Evolutionary conservation across 257 asterid genomes (phyloP).

Genomic region (Solanum phureja): DNA sequence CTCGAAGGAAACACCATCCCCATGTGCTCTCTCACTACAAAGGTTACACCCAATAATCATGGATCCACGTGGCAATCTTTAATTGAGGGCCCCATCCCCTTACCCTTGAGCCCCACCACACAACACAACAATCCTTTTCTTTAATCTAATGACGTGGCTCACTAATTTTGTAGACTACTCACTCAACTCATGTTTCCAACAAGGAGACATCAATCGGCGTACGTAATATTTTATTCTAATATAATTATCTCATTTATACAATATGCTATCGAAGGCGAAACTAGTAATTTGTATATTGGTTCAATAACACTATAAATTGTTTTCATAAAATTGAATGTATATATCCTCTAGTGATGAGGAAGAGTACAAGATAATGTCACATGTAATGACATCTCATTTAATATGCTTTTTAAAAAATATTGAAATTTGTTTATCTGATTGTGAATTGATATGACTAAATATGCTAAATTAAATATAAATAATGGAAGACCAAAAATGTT

Average conservation of each 20-base stretch:
- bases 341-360: not conserved
- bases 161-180: not conserved
- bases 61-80: conserved; percentile 15
- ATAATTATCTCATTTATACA: too few species aligned
- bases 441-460: too few species aligned
- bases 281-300: too few species aligned
- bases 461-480: too few species aligned
- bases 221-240: too few species aligned
- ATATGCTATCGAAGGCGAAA: too few species aligned
- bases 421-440: too few species aligned
- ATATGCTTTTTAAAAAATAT: too few species aligned
- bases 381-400: not conserved
- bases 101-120: conserved; percentile 25
- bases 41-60: not conserved
- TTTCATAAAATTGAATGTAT: too few species aligned
- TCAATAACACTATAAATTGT: too few species aligned
- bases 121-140: conserved; percentile 1
- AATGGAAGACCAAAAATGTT: too few species aligned
- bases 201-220: conserved; percentile 41
- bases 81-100: not conserved
- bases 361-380: not conserved
- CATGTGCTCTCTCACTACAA: conserved; percentile 31
- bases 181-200: conserved; percentile 20
- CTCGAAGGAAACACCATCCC: conserved; percentile 29
- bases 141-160: not conserved